Conservation (phyloP, 1,284 basidiomycete species). For the Coniferiporia weirii region DNA sequence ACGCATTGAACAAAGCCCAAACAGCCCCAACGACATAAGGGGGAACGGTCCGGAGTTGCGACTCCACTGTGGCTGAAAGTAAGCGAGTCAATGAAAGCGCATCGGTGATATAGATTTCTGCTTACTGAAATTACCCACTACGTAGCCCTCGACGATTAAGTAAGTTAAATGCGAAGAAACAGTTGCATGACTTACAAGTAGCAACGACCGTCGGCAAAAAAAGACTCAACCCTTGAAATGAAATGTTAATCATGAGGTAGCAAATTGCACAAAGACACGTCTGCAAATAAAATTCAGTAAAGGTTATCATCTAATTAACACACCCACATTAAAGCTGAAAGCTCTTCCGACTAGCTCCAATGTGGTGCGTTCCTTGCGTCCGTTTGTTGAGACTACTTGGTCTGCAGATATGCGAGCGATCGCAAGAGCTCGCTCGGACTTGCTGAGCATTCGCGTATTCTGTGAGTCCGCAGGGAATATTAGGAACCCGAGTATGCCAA, state of each 20-base stretch:
- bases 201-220: slow-evolving; percentile 40
- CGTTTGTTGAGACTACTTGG: slow-evolving; percentile 28
- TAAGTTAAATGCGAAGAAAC: not conserved
- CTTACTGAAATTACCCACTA: slow-evolving; percentile 19
- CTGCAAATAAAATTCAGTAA: slow-evolving; percentile 18
- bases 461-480: slow-evolving; percentile 36
- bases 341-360: slow-evolving; percentile 29
- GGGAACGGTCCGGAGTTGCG: slow-evolving; percentile 38
- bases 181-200: slow-evolving; percentile 27
- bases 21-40: slow-evolving; percentile 33
- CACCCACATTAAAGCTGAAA: slow-evolving; percentile 35
- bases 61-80: slow-evolving; percentile 31
- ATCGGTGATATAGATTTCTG: not conserved
- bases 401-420: slow-evolving; percentile 36
- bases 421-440: slow-evolving; percentile 32
- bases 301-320: not conserved
- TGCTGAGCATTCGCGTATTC: slow-evolving; percentile 31
- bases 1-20: slow-evolving; percentile 31
- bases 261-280: slow-evolving; percentile 13
- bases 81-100: not conserved
- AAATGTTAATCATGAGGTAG: slow-evolving; percentile 21
- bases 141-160: not conserved
- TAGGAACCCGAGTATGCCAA: slow-evolving; percentile 32
- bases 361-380: slow-evolving; percentile 32
- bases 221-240: slow-evolving; percentile 36